Evolutionary conservation across 2,329 filamentous ascomycete species (phyloP).

Genomic region (Alternaria angustiovoidea): DNA sequence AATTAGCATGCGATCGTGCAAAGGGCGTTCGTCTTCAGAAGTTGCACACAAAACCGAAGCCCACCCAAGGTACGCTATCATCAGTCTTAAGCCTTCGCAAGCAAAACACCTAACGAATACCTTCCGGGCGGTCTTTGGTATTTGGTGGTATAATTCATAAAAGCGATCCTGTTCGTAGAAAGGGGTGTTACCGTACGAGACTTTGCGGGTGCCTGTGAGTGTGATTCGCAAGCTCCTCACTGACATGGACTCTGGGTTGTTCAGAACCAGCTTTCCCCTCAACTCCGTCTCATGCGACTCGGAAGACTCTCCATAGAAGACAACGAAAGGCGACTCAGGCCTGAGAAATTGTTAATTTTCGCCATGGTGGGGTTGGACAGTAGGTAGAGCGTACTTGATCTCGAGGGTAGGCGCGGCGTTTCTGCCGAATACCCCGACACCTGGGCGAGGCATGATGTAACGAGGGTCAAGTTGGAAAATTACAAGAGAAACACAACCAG

Average conservation of each 20-base stretch:
- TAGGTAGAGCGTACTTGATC: conserved; percentile 51
- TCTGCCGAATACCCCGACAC: conserved; percentile 47
- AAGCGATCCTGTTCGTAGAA: background rate
- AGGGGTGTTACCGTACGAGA: conserved; percentile 48
- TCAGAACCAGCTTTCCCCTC: conserved; percentile 57
- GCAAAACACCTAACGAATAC: background rate
- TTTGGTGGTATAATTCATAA: background rate
- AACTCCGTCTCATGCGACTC: conserved; percentile 57
- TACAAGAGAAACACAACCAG: conserved; percentile 17
- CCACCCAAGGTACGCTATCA: background rate
- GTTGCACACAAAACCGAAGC: background rate
- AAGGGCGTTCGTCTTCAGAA: background rate
- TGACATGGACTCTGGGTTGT: conserved; percentile 57
- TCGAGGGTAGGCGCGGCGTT: conserved; percentile 49
- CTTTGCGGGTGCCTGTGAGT: conserved; percentile 58
- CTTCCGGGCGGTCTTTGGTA: background rate
- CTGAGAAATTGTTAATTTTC: conserved; percentile 30
- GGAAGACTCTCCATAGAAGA: conserved; percentile 59
- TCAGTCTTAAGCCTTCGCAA: background rate
- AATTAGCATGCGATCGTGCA: conserved; percentile 22
- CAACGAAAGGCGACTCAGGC: conserved; percentile 58
- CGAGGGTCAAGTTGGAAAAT: conserved; percentile 8
- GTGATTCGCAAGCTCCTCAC: conserved; percentile 58
- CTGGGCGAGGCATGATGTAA: conserved; percentile 45
- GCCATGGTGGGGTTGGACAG: conserved; percentile 6